Evolutionary conservation across 2,329 filamentous ascomycete genomes (phyloP).

Genomic region (Trichophaea hybrida): DNA sequence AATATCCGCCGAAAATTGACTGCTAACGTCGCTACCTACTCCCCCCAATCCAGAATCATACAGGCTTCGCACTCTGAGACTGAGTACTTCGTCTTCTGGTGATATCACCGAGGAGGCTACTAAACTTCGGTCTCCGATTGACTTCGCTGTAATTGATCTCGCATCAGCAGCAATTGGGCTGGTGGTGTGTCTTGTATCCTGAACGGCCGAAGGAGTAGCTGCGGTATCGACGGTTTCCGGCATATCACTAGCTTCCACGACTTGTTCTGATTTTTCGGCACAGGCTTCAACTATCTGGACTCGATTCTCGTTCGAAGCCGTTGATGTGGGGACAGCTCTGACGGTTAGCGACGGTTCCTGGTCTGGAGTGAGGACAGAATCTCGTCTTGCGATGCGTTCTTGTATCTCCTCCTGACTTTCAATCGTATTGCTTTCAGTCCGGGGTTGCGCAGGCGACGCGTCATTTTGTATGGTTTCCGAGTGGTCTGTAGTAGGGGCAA

Average conservation of each 20-base stretch:
- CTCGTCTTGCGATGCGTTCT: conserved; percentile 2
- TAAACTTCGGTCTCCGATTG: conserved; percentile 9
- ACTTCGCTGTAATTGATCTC: background rate
- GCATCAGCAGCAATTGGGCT: background rate
- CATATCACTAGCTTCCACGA: background rate
- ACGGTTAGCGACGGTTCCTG: background rate
- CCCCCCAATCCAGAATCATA: conserved; percentile 25
- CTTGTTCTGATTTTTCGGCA: background rate
- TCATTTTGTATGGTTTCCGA: conserved; percentile 2
- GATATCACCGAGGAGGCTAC: conserved; percentile 20
- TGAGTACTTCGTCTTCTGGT: conserved; percentile 26
- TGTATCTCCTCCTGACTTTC: background rate
- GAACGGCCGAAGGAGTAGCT: background rate
- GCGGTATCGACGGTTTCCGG: background rate
- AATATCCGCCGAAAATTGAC: conserved; percentile 17
- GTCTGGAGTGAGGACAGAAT: conserved; percentile 5
- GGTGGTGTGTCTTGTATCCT: background rate
- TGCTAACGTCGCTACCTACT: conserved; percentile 20
- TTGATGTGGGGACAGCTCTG: background rate
- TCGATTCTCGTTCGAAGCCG: background rate
- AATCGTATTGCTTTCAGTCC: background rate
- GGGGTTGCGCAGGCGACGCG: background rate
- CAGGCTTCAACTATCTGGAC: background rate
- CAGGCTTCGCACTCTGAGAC: conserved; percentile 26
- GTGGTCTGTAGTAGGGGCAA: background rate